These are phyloP conservation scores for Corynascus novoguineensis DNA, from an alignment of 495 filamentous ascomycete species.

Conservation along the genomic window DNA sequence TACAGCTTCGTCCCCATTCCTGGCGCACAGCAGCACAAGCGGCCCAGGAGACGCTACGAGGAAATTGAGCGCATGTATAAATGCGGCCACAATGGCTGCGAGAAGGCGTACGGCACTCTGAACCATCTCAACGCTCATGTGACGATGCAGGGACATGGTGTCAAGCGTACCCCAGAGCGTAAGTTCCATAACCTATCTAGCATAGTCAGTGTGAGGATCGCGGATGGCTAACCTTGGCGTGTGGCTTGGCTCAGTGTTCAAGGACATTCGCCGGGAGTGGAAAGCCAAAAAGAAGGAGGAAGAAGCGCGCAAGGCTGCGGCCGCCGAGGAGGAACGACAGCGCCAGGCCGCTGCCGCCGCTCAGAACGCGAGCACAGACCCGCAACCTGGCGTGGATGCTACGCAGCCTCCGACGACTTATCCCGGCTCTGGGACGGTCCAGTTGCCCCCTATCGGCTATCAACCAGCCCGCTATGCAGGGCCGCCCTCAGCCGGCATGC, in stretches of 20 bases:
- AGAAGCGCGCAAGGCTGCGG: conserved; percentile 70
- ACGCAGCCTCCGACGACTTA: conserved; percentile 58
- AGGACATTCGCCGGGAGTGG: conserved; percentile 98
- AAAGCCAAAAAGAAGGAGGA: conserved; percentile 99
- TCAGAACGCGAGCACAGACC: conserved; percentile 39
- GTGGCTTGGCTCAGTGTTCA: conserved; percentile 67
- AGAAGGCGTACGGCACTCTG: conserved; percentile 94
- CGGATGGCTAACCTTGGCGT: neutral
- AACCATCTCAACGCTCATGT: conserved; percentile 97
- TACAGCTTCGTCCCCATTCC: conserved; percentile 99
- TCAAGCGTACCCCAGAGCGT: conserved; percentile 96
- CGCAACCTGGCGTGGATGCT: conserved; percentile 50
- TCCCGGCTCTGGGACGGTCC: conserved; percentile 53
- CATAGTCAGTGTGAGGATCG: neutral
- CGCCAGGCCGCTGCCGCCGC: conserved; percentile 60
- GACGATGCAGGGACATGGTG: conserved; percentile 93
- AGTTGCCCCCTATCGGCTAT: conserved; percentile 85
- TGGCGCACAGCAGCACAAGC: conserved; percentile 94
- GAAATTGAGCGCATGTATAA: conserved; percentile 99
- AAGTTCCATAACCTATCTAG: conserved; percentile 29
- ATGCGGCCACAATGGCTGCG: conserved; percentile 96
- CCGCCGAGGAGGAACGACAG: conserved; percentile 73
- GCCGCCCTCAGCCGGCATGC: conserved; percentile 56
- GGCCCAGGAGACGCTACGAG: conserved; percentile 88
- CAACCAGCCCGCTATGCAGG: conserved; percentile 64